Percentiles rank a stretch among this genome's conserved stretches.
These are phyloP conservation scores for Kuraishia floccosa DNA, from an alignment of 805 yeast species.

Conservation along the genomic window DNA sequence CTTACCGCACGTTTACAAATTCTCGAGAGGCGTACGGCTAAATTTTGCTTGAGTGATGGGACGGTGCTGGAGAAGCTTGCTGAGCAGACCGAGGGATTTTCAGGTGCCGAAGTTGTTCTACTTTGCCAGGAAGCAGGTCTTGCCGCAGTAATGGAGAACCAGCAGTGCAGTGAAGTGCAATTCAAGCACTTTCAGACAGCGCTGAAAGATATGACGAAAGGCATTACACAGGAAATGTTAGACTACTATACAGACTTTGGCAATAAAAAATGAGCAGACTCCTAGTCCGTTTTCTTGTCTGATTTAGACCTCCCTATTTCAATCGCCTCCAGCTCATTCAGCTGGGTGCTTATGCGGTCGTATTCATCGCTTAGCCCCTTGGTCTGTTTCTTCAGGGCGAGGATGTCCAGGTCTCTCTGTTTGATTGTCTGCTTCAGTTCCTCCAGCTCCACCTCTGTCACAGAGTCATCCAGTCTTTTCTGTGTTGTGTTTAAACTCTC, in stretches of 20 bases:
- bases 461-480: slow-evolving; percentile 11
- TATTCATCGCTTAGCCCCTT: slow-evolving; percentile 26
- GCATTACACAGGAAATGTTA: slow-evolving; percentile 81
- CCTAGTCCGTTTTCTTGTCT: slow-evolving; percentile 2
- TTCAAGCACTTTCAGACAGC: slow-evolving; percentile 66
- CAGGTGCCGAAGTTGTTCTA: slow-evolving; percentile 92
- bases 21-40: slow-evolving; percentile 51
- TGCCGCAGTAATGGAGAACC: slow-evolving; percentile 80
- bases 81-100: slow-evolving; percentile 70
- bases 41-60: slow-evolving; percentile 45
- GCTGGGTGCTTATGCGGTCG: slow-evolving; percentile 18
- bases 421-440: slow-evolving; percentile 21
- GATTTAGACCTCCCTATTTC: slow-evolving; percentile 1
- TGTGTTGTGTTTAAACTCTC: slow-evolving; percentile 10
- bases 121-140: slow-evolving; percentile 94
- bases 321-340: slow-evolving; percentile 4
- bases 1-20: slow-evolving; percentile 70
- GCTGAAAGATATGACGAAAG: slow-evolving; percentile 52
- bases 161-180: slow-evolving; percentile 39
- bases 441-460: slow-evolving; percentile 16
- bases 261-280: not conserved
- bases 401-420: slow-evolving; percentile 24
- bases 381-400: slow-evolving; percentile 27
- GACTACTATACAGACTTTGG: slow-evolving; percentile 57
- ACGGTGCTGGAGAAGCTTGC: slow-evolving; percentile 42